phyloP scores from a whole-genome alignment of 2,329 filamentous ascomycete genomes.

The Colletotrichum gigasporum region DNA sequence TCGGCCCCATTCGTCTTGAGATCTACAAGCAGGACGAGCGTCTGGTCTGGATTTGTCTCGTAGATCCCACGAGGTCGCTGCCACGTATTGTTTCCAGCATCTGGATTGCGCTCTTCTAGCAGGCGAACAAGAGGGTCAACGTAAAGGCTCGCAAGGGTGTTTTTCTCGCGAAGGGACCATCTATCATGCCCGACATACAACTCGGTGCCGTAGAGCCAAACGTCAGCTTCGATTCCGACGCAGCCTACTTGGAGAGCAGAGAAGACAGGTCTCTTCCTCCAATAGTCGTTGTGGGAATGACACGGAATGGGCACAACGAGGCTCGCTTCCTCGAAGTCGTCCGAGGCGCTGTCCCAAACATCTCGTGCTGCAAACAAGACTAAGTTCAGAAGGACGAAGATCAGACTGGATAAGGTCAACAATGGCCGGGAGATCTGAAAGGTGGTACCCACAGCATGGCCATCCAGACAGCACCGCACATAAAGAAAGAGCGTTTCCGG shows the following conservation, averaged over 20 bases:
- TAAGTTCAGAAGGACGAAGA: conserved; percentile 26
- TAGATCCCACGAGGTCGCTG: conserved; percentile 62
- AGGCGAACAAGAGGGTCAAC: conserved; percentile 70
- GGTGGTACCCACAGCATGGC: conserved; percentile 22
- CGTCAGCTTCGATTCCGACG: conserved; percentile 74
- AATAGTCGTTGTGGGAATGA: conserved; percentile 79
- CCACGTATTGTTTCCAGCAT: conserved; percentile 53
- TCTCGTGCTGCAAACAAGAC: conserved; percentile 20
- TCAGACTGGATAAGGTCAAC: conserved; percentile 11
- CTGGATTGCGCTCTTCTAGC: conserved; percentile 59
- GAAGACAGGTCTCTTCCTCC: conserved; percentile 69
- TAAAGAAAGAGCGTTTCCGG: conserved; percentile 23
- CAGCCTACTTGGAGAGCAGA: conserved; percentile 69
- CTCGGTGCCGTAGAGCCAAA: conserved; percentile 66
- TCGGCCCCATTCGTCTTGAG: conserved; percentile 67
- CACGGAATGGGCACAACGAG: conserved; percentile 62
- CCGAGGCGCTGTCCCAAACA: conserved; percentile 16
- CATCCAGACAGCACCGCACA: conserved; percentile 29
- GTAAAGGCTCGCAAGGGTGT: conserved; percentile 71
- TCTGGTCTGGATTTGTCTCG: conserved; percentile 58
- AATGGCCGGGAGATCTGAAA: not conserved
- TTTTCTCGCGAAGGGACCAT: conserved; percentile 60
- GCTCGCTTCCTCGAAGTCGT: conserved; percentile 4
- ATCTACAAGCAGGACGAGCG: conserved; percentile 73
- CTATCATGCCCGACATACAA: conserved; percentile 72